A percentile compares a stretch with the other conserved stretches of the same genome.
These are phyloP conservation scores for Pythium angustatum DNA, from an alignment of 352 stramenopile genomes.

Conservation along the genomic window DNA sequence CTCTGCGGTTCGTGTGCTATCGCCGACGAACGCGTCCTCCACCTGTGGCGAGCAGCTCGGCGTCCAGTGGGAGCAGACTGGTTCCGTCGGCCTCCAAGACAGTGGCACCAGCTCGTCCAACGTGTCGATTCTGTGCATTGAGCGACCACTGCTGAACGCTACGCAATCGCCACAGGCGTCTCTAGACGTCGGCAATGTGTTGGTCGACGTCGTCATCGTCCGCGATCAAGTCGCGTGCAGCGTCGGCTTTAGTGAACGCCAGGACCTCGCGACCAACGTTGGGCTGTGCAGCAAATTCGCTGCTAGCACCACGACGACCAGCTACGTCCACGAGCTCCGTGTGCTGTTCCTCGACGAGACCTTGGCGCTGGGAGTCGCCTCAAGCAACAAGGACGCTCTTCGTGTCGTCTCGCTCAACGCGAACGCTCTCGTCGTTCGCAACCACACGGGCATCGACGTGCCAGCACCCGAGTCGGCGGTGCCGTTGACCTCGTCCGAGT, in stretches of 20 bases:
- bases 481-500: not conserved
- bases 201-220: conserved; percentile 13
- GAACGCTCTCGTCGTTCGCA: not conserved
- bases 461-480: not conserved
- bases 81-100: too few relatives aligned
- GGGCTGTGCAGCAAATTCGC: conserved; percentile 7
- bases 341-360: not conserved
- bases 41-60: not conserved
- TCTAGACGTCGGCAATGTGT: not conserved
- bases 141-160: conserved; percentile 1
- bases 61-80: not conserved
- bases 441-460: conserved; percentile 8
- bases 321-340: conserved; percentile 12
- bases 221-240: not conserved
- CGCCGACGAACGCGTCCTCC: not conserved
- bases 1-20: not conserved
- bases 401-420: not conserved
- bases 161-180: not conserved
- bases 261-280: not conserved
- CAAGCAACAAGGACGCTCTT: too few relatives aligned
- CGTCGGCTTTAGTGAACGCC: not conserved
- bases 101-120: not conserved
- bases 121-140: conserved; percentile 8
- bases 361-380: too few relatives aligned
- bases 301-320: not conserved